A percentile compares a stretch with the other conserved stretches of the same genome.
phyloP scores from a whole-genome alignment of 2,329 filamentous ascomycete species.

The Trichoderma koningii region DNA sequence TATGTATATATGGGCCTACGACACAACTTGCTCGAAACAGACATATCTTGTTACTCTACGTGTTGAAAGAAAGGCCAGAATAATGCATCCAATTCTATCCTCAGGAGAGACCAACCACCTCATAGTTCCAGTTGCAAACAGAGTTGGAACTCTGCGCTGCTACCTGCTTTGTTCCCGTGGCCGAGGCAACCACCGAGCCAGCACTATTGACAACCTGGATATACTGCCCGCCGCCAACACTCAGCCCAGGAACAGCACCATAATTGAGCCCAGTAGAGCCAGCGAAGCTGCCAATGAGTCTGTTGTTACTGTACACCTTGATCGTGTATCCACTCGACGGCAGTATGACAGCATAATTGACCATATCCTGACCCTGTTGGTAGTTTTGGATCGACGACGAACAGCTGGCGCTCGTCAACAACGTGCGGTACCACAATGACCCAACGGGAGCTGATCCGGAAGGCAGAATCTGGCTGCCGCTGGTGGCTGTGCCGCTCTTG shows the following conservation, averaged over 20 bases:
- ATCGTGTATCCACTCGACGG: conserved; percentile 6
- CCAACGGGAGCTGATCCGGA: conserved; percentile 11
- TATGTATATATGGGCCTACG: too few species aligned
- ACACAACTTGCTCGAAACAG: too few species aligned
- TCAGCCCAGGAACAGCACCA: conserved; percentile 9
- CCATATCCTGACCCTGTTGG: conserved; percentile 15
- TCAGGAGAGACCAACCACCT: conserved; percentile 12
- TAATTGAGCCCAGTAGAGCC: conserved; percentile 12
- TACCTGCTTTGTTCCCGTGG: conserved; percentile 20
- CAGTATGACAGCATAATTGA: conserved; percentile 12
- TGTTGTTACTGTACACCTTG: conserved; percentile 11
- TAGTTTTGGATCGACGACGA: conserved; percentile 10
- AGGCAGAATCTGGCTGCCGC: conserved; percentile 15
- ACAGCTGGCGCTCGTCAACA: conserved; percentile 15
- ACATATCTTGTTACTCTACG: too few species aligned
- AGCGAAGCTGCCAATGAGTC: conserved; percentile 5
- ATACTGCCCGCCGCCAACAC: conserved; percentile 8
- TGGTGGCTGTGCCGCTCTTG: conserved; percentile 1
- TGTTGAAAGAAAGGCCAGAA: too few species aligned
- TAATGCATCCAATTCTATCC: too few species aligned
- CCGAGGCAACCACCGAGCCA: conserved; percentile 12
- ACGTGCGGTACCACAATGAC: conserved; percentile 14
- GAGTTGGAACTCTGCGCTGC: conserved; percentile 12
- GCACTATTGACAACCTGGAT: conserved; percentile 17
- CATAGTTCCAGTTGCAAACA: conserved; percentile 18